Evolutionary conservation across 176 grass and related monocot genomes (phyloP).

Genomic region (Pontederia paniculata): DNA sequence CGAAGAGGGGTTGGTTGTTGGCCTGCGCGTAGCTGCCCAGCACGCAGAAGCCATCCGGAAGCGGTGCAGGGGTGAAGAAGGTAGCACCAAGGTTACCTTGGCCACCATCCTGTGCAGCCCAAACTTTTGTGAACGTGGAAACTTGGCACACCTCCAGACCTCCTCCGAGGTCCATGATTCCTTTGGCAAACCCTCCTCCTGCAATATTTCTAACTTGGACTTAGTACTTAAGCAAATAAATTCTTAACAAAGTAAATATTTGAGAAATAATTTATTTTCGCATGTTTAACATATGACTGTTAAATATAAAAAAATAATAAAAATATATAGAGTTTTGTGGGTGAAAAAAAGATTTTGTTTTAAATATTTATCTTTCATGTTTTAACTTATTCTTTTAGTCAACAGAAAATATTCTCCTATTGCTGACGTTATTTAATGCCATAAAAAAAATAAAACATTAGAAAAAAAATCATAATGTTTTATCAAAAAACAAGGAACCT

Average conservation of each 20-base stretch:
- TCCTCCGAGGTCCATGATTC: constrained; percentile 42
- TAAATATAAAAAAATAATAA: too few species aligned
- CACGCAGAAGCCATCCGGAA: constrained; percentile 40
- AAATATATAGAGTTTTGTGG: too few species aligned
- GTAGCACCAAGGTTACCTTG: constrained; percentile 31
- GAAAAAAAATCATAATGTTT: too few species aligned
- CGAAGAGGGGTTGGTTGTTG: constrained; percentile 47
- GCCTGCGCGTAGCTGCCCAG: constrained; percentile 58
- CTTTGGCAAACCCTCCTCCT: constrained; percentile 57
- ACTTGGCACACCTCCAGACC: constrained; percentile 39
- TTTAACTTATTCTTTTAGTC: too few species aligned
- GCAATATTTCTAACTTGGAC: neutral
- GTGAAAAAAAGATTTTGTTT: too few species aligned
- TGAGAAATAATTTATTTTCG: neutral
- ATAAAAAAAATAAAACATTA: too few species aligned
- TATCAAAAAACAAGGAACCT: too few species aligned
- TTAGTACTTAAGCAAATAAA: neutral
- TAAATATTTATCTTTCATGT: too few species aligned
- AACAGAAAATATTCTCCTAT: too few species aligned
- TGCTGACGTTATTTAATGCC: too few species aligned
- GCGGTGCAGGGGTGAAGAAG: constrained; percentile 44
- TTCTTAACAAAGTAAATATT: neutral
- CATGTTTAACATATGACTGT: too few species aligned
- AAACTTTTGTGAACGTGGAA: constrained; percentile 47
- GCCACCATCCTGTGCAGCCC: constrained; percentile 51